phyloP scores from a whole-genome alignment of 2,329 filamentous ascomycete genomes.

The Bipolaris bicolor region DNA sequence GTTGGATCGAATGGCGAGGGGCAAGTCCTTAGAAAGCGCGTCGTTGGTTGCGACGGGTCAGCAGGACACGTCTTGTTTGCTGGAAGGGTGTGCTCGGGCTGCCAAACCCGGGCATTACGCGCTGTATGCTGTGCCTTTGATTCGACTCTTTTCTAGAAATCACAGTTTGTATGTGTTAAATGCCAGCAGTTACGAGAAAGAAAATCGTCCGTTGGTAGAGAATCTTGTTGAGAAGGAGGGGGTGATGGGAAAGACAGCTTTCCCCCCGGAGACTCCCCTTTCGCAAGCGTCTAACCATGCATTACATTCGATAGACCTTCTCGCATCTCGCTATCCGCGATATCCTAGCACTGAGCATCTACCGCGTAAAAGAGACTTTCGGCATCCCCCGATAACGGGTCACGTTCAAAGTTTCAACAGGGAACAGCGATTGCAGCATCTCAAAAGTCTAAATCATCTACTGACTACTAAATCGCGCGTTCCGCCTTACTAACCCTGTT shows the following conservation, averaged over 20 bases:
- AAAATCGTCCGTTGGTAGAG: neutral
- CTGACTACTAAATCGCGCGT: no score
- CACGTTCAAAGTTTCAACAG: neutral
- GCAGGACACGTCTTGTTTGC: constrained; percentile 16
- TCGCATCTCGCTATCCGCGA: neutral
- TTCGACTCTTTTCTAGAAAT: constrained; percentile 2
- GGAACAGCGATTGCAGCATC: no score
- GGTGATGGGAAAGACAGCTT: no score
- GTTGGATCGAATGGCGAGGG: constrained; percentile 5
- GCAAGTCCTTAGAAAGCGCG: neutral
- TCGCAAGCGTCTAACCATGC: neutral
- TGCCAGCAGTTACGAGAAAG: neutral
- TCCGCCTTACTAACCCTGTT: no score
- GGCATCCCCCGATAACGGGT: neutral
- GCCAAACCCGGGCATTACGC: constrained; percentile 6
- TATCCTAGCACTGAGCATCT: neutral
- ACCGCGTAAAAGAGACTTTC: neutral
- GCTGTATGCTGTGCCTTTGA: constrained; percentile 1
- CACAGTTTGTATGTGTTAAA: neutral
- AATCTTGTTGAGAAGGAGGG: neutral
- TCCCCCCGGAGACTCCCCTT: neutral
- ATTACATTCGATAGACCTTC: neutral
- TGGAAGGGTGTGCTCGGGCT: constrained; percentile 16
- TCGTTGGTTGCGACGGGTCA: constrained; percentile 13
- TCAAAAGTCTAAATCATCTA: no score